Conservation (phyloP, 495 filamentous ascomycete species). For the Penicillium subrubescens region DNA sequence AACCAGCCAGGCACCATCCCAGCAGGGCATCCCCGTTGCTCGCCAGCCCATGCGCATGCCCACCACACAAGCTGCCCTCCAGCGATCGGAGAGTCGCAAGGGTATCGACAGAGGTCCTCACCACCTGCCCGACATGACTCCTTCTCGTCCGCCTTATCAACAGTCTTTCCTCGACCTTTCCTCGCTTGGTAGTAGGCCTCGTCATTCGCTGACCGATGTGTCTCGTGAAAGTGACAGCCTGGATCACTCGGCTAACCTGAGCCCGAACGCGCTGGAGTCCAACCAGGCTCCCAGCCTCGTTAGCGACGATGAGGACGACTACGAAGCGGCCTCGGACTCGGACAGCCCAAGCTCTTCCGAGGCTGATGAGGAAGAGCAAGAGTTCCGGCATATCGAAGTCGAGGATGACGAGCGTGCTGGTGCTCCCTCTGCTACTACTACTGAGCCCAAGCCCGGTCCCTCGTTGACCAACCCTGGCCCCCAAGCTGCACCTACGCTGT, state of each 20-base stretch:
- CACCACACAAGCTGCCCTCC: conserved; percentile 53
- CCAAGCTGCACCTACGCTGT: conserved; percentile 31
- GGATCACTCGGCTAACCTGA: conserved; percentile 62
- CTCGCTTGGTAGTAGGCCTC: conserved; percentile 25
- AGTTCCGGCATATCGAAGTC: conserved; percentile 54
- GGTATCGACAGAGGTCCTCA: conserved; percentile 39
- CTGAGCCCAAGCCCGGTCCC: conserved; percentile 40
- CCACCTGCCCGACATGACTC: conserved; percentile 34
- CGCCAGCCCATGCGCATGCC: conserved; percentile 59
- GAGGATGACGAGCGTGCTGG: conserved; percentile 52
- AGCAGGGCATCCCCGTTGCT: conserved; percentile 26
- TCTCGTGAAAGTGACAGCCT: conserved; percentile 51
- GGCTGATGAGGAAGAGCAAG: conserved; percentile 48
- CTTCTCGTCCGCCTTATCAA: conserved; percentile 37
- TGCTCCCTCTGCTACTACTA: conserved; percentile 33
- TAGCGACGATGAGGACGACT: conserved; percentile 82
- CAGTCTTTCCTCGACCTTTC: conserved; percentile 33
- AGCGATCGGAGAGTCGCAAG: conserved; percentile 60
- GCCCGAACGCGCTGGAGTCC: conserved; percentile 76
- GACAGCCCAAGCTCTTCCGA: conserved; percentile 49
- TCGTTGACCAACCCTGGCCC: conserved; percentile 37
- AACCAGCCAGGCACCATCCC: conserved; percentile 40
- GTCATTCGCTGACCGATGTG: conserved; percentile 28
- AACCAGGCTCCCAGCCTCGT: conserved; percentile 83
- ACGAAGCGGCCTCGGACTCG: conserved; percentile 54